Evolutionary conservation across 176 grass and related monocot genomes (phyloP), one percentile per base, ranked within the genome.

Genomic region (Triticum monococcum): DNA sequence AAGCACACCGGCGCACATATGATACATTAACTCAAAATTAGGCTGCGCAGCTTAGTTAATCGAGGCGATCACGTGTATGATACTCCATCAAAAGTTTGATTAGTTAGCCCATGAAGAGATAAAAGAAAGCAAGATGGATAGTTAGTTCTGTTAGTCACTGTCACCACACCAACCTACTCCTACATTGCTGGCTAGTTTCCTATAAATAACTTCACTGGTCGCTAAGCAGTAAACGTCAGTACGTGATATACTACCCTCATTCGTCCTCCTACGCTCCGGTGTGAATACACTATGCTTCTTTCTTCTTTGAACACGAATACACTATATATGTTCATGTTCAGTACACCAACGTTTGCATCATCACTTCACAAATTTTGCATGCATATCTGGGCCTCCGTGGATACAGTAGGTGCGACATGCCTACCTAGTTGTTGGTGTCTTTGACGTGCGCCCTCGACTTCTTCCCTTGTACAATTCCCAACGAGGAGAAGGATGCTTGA

Each of bases 401-500:
- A 54, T 54, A 68, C 76, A 90, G 41, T 43, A 43, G 41, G 41
- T 43, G 10, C 41, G 3, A 3, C 41, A 0, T 43, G 10, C 41
- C 10, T 43, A 12, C 41, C 78, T 68, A 37, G 46, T 50, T 64
- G 87, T 88, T 73, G 90, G 87, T 90, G 77, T 82, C 40, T 14
- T 50, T 32, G 31, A 48, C 81, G 84, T 87, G 89, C 13, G 22
- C 86, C 83, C 8, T 69, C 17, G 31, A 69, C 8, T 70, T 70
- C 73, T 82, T 87, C 31, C 90, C 57, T 65, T 86, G 32, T 72
- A 66, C 77, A 23, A 35, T 85, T 92, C 85, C 76, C 83, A 88
- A 89, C 13, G 45, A 79, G 68, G 93, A 95, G 86, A 95, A 88
- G 83, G 93, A 92, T 95, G 75, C 64, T 74, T 85, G 88, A 95